Evolutionary conservation across 148 eudicot species (phyloP).

Genomic region (Cornus florida): DNA sequence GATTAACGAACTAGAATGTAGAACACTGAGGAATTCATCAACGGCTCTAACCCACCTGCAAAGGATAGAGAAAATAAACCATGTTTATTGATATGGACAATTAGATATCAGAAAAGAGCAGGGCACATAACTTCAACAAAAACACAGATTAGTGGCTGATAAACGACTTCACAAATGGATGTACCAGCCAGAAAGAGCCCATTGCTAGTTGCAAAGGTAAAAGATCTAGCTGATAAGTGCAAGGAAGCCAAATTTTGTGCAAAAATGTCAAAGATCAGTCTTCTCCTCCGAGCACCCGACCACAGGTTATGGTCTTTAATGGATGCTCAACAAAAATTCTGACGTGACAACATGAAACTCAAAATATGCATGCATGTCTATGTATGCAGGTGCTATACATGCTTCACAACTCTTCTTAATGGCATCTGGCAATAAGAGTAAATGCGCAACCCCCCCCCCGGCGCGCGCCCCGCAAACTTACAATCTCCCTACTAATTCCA

Average conservation of each 20-base stretch:
- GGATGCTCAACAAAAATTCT: not conserved
- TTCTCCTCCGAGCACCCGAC: too few relatives aligned
- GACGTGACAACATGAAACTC: not conserved
- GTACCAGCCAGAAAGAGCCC: not conserved
- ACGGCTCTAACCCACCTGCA: constrained; percentile 97
- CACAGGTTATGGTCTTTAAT: too few relatives aligned
- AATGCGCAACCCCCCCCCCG: too few relatives aligned
- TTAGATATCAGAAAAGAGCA: not conserved
- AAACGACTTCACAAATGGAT: not conserved
- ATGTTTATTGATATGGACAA: not conserved
- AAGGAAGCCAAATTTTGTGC: too few relatives aligned
- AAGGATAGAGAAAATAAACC: not conserved
- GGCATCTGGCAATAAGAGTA: too few relatives aligned
- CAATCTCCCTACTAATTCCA: too few relatives aligned
- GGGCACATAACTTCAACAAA: not conserved
- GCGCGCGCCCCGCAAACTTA: too few relatives aligned
- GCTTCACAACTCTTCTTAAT: not conserved
- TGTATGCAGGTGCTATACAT: not conserved
- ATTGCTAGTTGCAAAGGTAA: too few relatives aligned
- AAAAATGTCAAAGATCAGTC: too few relatives aligned
- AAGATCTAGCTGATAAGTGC: too few relatives aligned
- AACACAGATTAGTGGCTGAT: not conserved
- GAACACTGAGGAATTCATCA: constrained; percentile 58
- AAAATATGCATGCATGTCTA: not conserved
- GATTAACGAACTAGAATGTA: constrained; percentile 56